Conservation (phyloP, 176 grass and related monocot species). For the Cenchrus purpureus region DNA sequence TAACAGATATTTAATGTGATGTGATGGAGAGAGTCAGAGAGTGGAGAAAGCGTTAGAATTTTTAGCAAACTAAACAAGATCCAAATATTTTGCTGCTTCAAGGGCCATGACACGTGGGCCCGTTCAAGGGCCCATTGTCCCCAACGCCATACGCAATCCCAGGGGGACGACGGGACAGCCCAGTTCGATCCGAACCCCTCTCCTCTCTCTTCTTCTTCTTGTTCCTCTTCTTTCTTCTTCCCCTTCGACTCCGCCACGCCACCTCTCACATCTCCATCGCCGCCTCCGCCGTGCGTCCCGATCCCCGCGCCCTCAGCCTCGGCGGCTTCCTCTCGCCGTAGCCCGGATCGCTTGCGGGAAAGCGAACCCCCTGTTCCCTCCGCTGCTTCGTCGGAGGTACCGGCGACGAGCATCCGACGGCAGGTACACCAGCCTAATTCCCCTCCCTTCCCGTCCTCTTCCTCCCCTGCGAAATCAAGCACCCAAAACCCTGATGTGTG, state of each 20-base stretch:
- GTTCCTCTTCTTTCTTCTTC: not conserved
- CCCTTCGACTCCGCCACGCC: constrained; percentile 30
- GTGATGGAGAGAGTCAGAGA: too few species aligned
- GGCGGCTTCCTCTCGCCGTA: not conserved
- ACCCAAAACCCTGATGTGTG: too few species aligned
- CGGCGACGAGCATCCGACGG: too few species aligned
- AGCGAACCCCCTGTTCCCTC: not conserved
- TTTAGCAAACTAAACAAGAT: too few species aligned
- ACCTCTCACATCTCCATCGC: constrained; percentile 18
- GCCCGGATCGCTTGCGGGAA: constrained; percentile 33
- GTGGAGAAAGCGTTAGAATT: too few species aligned
- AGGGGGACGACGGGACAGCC: not conserved
- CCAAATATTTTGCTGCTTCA: too few species aligned
- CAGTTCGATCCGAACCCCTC: constrained; percentile 25
- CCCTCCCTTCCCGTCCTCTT: too few species aligned
- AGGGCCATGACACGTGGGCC: constrained; percentile 11
- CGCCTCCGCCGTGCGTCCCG: not conserved
- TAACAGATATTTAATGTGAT: too few species aligned
- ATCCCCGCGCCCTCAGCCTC: not conserved
- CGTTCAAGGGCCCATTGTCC: not conserved
- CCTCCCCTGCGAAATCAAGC: too few species aligned
- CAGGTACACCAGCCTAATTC: too few species aligned
- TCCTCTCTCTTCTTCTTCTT: not conserved
- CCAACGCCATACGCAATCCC: not conserved
- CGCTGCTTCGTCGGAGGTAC: too few species aligned